phyloP scores from a whole-genome alignment of 495 filamentous ascomycete species.

The Bacidia gigantensis region DNA sequence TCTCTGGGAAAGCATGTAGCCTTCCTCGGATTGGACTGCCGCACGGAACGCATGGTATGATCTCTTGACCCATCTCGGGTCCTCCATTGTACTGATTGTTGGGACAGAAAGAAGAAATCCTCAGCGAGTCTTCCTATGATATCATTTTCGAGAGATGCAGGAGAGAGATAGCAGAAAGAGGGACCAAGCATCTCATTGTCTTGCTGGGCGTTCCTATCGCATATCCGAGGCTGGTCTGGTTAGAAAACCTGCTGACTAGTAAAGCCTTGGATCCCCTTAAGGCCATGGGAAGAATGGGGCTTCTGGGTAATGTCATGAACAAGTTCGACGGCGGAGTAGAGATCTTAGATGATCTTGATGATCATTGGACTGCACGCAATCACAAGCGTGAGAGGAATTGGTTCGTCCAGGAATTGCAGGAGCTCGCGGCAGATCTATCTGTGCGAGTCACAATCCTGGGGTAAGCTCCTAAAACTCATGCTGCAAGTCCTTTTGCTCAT shows the following conservation, averaged over 20 bases:
- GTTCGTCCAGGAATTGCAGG: slow-evolving; percentile 80
- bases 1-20: slow-evolving; percentile 61
- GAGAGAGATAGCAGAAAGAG: slow-evolving; percentile 64
- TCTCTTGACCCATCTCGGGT: background rate
- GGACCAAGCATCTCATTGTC: slow-evolving; percentile 80
- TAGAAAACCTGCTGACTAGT: slow-evolving; percentile 65
- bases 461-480: slow-evolving; percentile 24
- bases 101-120: slow-evolving; percentile 50
- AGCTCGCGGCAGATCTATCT: slow-evolving; percentile 78
- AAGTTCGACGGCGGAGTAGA: slow-evolving; percentile 86
- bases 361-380: slow-evolving; percentile 94
- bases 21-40: slow-evolving; percentile 78
- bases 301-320: slow-evolving; percentile 73
- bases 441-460: slow-evolving; percentile 80
- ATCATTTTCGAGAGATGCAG: slow-evolving; percentile 74
- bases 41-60: slow-evolving; percentile 67
- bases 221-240: slow-evolving; percentile 74
- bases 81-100: slow-evolving; percentile 19
- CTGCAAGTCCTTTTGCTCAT: slow-evolving; percentile 7
- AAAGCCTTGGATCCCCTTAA: slow-evolving; percentile 75
- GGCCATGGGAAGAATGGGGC: slow-evolving; percentile 65
- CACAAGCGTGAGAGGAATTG: slow-evolving; percentile 80
- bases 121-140: slow-evolving; percentile 70
- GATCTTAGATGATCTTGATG: slow-evolving; percentile 81
- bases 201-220: slow-evolving; percentile 78